Percentiles rank a stretch among this genome's conserved stretches.
Conservation (phyloP, 1,284 basidiomycete genomes). For the Malassezia furfur region DNA sequence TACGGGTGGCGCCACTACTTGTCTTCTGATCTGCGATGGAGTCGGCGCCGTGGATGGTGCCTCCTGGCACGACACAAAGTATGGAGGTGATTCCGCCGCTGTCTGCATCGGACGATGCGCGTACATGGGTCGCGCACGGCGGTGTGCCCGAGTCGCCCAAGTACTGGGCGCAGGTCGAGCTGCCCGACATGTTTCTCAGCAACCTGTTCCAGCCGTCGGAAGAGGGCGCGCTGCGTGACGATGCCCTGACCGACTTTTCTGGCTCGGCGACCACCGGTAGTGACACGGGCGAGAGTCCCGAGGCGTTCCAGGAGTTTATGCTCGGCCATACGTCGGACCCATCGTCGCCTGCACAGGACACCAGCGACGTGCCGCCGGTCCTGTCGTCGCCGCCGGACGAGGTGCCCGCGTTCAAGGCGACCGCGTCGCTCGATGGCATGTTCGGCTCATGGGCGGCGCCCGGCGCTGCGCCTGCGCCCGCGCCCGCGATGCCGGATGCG, state of each 20-base stretch:
- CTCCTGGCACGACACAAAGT: not conserved
- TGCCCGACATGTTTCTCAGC: slow-evolving; percentile 18
- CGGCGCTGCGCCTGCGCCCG: too few relatives aligned
- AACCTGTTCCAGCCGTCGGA: slow-evolving; percentile 13
- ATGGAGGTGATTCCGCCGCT: not conserved
- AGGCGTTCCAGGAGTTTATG: slow-evolving; percentile 15
- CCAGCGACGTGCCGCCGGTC: not conserved
- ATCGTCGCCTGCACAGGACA: not conserved
- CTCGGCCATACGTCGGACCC: not conserved
- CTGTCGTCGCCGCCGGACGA: not conserved
- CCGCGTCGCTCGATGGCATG: not conserved
- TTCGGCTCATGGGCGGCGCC: not conserved
- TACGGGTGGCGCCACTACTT: slow-evolving; percentile 6
- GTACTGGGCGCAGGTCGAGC: slow-evolving; percentile 12
- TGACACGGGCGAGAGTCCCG: slow-evolving; percentile 8
- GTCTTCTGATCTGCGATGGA: not conserved
- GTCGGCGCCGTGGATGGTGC: not conserved
- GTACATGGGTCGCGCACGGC: not conserved
- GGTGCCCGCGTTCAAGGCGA: not conserved
- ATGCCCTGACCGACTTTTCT: slow-evolving; percentile 10
- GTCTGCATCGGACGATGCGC: too few relatives aligned
- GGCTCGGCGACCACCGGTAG: slow-evolving; percentile 4
- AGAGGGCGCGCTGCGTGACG: not conserved
- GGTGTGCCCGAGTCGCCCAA: slow-evolving; percentile 1
- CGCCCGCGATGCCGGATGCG: not conserved